Conservation (phyloP, 129 eudicot genomes). For the Chrysanthemum seticuspe region DNA sequence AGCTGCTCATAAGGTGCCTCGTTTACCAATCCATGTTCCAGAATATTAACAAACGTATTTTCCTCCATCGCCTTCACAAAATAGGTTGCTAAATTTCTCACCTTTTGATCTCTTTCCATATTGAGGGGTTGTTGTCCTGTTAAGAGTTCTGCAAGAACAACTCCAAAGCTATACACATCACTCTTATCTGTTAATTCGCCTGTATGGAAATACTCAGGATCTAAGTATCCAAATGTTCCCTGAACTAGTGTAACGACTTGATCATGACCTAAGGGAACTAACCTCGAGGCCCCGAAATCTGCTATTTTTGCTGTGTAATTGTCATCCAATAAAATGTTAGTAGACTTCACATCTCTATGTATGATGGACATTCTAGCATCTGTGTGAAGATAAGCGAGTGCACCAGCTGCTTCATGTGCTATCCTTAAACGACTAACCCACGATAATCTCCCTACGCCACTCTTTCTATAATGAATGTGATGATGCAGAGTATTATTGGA, state of each 20-base stretch:
- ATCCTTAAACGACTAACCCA: no score
- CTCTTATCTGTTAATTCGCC: not conserved
- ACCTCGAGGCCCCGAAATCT: constrained; percentile 10
- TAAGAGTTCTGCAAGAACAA: constrained; percentile 15
- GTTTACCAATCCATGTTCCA: not conserved
- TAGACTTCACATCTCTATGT: constrained; percentile 11
- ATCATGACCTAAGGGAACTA: constrained; percentile 2
- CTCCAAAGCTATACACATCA: constrained; percentile 18
- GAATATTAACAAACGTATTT: not conserved
- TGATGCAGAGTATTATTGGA: not conserved
- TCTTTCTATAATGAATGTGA: no score
- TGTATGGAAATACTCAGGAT: constrained; percentile 12
- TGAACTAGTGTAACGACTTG: not conserved
- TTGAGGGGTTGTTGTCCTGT: not conserved
- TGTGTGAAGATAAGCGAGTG: no score
- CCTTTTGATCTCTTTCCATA: not conserved
- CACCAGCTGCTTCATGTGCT: no score
- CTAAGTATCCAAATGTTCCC: constrained; percentile 15
- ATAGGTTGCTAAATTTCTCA: not conserved
- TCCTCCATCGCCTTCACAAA: not conserved
- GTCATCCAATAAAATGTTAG: constrained; percentile 7
- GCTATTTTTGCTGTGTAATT: not conserved
- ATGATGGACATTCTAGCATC: no score
- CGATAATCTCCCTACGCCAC: no score
- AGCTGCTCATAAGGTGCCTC: constrained; percentile 10